Evolutionary conservation across 2,329 filamentous ascomycete species (phyloP), one percentile per base, ranked within the genome.

Genomic region (Neurospora sp.): DNA sequence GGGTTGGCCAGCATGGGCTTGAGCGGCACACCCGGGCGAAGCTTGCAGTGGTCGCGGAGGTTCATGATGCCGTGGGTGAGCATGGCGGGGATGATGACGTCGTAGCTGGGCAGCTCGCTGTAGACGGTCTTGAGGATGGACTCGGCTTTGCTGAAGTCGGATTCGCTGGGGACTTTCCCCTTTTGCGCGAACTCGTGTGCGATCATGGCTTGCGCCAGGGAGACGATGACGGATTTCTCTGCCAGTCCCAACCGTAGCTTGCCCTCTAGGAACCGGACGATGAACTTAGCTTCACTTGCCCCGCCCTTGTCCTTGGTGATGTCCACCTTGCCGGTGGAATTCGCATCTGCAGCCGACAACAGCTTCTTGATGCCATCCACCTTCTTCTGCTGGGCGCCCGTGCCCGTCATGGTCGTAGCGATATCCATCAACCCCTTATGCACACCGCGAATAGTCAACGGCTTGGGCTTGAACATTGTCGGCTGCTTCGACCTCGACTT

Each of bases 1-100:
- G 96, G 96, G 77, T 98, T 98, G 23, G 96, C 96, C 82, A 99
- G 86, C 96, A 99, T 99, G 75, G 96, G 96, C 80, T 99, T 99
- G 70, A 99, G 84, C 0, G 96, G 96, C 17, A 99, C 92, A 73
- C 96, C 96, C 0, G 96, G 95, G 74, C 93, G 92, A 65, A 99
- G 86, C 79, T 96, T 96, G 86, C 96, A 97, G 70, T 91, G 88
- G 10, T 97, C 91, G 68, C 88, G 87, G 12, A 99, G 82, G 43
- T 93, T 89, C 82, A 91, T 88, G 72, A 99, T 92, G 19, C 96
- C 96, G 75, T 96, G 87, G 75, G 96, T 84, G 36, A 97, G 83
- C 84, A 98, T 92, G 2, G 92, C 91, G 1, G 96, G 96, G 69
- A 99, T 90, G 72, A 99, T 96, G 39, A 95, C 89, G 81, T 98